Evolutionary conservation across 176 grass and related monocot species (phyloP), one percentile per base, ranked within the genome.

Genomic region (Eremochloa ophiuroides): DNA sequence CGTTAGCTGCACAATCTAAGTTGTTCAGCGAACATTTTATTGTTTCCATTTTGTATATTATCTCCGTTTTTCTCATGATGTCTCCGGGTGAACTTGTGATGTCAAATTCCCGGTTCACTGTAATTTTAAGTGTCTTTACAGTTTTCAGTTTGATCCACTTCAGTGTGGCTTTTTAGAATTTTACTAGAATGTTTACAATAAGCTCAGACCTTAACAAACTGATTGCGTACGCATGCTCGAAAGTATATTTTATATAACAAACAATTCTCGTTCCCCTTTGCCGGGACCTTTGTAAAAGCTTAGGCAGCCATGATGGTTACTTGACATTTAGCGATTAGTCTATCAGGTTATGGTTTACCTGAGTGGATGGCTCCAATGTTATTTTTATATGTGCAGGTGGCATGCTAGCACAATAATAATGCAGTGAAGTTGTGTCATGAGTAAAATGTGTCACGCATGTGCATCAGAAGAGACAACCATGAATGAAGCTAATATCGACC

Each of bases 361-460:
- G 9, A 55, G 51, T 50, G 7, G 43, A 77, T 87, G 43, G 71
- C 53, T 28, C 30, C 8, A 43, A 41, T 46, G 42, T 64, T 81
- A 38, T 78, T 73, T 78, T 43, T 83, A 20, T 88, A 25, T 88
- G 51, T 89, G 77, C 87, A 89, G 87, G 87, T 64, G 40, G 13
- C 58, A 68, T 86, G 53, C 30, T 58, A 38, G 65, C 65, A 16
- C 66, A 76, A 41, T 71, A 76, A 41, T 71, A 85, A 76, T 89
- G 38, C 73, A 75, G 64, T 77, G 30, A 72, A 71, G 76, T 50
- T 43, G 15, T 81, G 68, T 46, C 62, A 94, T 91, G 83, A 91
- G 79, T 82, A 85, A 79, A 89, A 94, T 94, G 88, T 91, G 80
- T 40, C 89, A 84, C 72, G 69, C 79, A 64, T 86, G 30, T 86